phyloP scores from a whole-genome alignment of 2,329 filamentous ascomycete species.

The Alternaria panax region DNA sequence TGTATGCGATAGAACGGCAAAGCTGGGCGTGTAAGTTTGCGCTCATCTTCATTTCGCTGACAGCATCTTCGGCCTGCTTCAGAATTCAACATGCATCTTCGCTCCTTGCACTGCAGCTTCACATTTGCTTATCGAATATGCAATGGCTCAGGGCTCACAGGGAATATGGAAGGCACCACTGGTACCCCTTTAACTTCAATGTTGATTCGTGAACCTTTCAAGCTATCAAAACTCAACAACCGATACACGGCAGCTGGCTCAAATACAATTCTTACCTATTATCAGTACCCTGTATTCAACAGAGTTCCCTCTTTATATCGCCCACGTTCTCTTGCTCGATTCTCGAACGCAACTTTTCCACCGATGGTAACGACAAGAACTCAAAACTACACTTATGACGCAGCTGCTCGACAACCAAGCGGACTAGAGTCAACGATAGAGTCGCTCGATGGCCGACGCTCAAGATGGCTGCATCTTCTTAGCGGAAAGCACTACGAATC shows the following conservation, averaged over 20 bases:
- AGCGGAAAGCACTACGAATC: constrained; percentile 27
- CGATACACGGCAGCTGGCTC: neutral
- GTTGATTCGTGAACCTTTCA: neutral
- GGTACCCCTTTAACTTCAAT: neutral
- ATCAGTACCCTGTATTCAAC: neutral
- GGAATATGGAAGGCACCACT: neutral
- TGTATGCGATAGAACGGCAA: neutral
- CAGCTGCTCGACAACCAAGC: no score
- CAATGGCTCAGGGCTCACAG: neutral
- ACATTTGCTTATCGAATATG: neutral
- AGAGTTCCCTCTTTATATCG: neutral
- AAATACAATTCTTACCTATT: neutral
- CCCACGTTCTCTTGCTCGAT: neutral
- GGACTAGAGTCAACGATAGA: neutral
- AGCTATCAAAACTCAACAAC: neutral
- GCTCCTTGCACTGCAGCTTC: neutral
- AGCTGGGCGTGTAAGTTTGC: neutral
- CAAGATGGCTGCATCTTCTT: constrained; percentile 28
- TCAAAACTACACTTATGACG: neutral
- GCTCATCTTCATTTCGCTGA: neutral
- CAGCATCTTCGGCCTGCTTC: neutral
- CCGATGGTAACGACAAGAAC: constrained; percentile 14
- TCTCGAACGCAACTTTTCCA: neutral
- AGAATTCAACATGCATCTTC: neutral
- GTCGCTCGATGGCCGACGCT: constrained; percentile 18